Evolutionary conservation across 345 rosid species (phyloP), one percentile per base, ranked within the genome.

Genomic region (Noccaea bulbosa): DNA sequence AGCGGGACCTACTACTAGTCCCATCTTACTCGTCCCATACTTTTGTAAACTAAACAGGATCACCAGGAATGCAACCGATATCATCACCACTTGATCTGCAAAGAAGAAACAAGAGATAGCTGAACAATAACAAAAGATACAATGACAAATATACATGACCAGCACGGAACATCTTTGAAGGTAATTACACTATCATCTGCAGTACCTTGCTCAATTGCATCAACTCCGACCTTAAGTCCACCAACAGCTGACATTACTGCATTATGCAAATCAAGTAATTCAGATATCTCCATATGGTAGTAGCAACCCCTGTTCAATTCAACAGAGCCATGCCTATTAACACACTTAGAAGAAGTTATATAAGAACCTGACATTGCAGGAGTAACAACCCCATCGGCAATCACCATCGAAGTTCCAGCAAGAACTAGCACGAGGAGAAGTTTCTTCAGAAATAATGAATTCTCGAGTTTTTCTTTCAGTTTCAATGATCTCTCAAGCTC

Each of bases 11-110:
- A 94, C 85, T 59, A 60, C 90, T 74, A 94, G 87, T 69, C 99
- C 99, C 68, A 92, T 96, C 83, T 94, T 94, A 84, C 99, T 94
- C 61, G 99, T 91, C 78, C 99, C 99, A 81, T 79, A 91, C 87
- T 89, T 91, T 83, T 94, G 99, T 75, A 94, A 85, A 80, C 98
- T 89, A 80, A 94, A 94, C 79, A 94, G 80, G 73, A 89, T 86
- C 78, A 94, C 85, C 75, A 94, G 85, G 79, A 83, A 88, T 74
- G 96, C 93, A 85, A 87, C 88, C 16, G 98, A 86, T 77, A 94
- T 91, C 92, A 88, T 84, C 90, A 76, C 79, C 86, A 89, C 99
- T 81, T 94, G 78, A 67, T 82, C 99, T 94, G 97, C 89, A 87
- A 78, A 74, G 54, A 66, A 62, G 62, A 63, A 59, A 72, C 40